phyloP scores from a whole-genome alignment of 2,329 filamentous ascomycete genomes.

The Xylaria hypoxylon region DNA sequence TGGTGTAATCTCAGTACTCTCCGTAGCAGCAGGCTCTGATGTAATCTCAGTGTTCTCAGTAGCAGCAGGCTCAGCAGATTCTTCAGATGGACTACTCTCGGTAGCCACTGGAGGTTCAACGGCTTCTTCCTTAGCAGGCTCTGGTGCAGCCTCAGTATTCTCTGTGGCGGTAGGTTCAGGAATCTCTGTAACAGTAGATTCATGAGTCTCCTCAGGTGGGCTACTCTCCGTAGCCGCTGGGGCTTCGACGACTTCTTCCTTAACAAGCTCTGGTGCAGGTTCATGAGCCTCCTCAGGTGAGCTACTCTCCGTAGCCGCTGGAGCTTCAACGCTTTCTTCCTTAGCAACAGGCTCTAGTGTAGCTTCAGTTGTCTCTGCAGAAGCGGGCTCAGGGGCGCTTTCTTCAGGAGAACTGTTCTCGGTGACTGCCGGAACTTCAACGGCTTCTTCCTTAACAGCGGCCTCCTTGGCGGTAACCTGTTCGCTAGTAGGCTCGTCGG shows the following conservation, averaged over 20 bases:
- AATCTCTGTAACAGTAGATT: neutral
- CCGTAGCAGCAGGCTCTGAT: slow-evolving; percentile 9
- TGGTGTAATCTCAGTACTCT: slow-evolving; percentile 2
- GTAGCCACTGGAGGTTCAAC: neutral
- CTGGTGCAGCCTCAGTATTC: neutral
- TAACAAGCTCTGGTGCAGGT: neutral
- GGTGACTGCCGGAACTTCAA: neutral
- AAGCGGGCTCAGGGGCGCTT: slow-evolving; percentile 1
- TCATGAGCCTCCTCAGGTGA: slow-evolving; percentile 11
- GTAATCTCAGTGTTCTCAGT: neutral
- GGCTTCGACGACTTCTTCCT: neutral
- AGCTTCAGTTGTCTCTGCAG: neutral
- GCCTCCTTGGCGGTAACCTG: slow-evolving; percentile 4
- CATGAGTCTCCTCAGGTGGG: slow-evolving; percentile 4
- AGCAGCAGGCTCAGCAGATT: slow-evolving; percentile 5
- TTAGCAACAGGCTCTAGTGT: neutral
- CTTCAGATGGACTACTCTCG: neutral
- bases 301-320: neutral
- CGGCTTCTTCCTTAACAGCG: slow-evolving; percentile 11
- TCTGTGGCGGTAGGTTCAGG: neutral
- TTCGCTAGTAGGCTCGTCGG: slow-evolving; percentile 6
- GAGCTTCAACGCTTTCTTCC: neutral
- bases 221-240: neutral
- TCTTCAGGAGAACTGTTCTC: slow-evolving; percentile 21
- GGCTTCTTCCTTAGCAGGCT: slow-evolving; percentile 7